phyloP scores from a whole-genome alignment of 352 stramenopile genomes.

The Thraustochytrium sp. region DNA sequence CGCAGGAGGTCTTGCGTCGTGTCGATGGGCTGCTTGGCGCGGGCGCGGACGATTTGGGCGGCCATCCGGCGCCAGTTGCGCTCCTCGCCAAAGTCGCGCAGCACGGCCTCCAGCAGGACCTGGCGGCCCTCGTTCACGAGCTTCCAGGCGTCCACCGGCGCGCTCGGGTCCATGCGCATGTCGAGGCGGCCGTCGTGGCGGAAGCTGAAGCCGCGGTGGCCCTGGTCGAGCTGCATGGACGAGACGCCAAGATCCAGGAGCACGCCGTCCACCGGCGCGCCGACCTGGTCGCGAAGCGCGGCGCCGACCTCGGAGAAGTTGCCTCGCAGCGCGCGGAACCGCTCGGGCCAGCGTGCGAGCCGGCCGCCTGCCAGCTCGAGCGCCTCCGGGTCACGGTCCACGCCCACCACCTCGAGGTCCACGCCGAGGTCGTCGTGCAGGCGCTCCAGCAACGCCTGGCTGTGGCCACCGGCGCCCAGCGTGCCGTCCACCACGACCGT shows the following conservation, averaged over 20 bases:
- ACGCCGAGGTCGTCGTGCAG: not conserved
- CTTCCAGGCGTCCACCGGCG: constrained; percentile 18
- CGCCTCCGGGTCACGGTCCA: constrained; percentile 17
- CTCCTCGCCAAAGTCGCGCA: constrained; percentile 44
- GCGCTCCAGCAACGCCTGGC: not conserved
- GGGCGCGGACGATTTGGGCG: constrained; percentile 2
- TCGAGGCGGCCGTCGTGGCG: constrained; percentile 44
- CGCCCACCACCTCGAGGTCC: not conserved
- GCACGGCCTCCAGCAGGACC: not conserved
- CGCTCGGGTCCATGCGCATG: constrained; percentile 47
- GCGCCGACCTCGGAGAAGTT: not conserved
- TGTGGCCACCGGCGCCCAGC: constrained; percentile 2
- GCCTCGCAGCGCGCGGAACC: not conserved
- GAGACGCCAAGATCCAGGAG: constrained; percentile 49
- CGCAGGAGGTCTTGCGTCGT: not conserved
- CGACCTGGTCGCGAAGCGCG: not conserved
- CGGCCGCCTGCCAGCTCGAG: not conserved
- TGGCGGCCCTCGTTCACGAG: constrained; percentile 21
- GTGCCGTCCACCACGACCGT: constrained; percentile 20
- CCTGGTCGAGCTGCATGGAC: constrained; percentile 47
- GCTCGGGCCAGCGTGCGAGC: not conserved
- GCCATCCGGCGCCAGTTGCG: not conserved
- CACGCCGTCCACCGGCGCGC: constrained; percentile 17
- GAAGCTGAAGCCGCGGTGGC: constrained; percentile 46
- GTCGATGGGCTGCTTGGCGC: not conserved